Base-by-base conservation (phyloP, 176 grass and related monocot species). In the Cocos nucifera region DNA sequence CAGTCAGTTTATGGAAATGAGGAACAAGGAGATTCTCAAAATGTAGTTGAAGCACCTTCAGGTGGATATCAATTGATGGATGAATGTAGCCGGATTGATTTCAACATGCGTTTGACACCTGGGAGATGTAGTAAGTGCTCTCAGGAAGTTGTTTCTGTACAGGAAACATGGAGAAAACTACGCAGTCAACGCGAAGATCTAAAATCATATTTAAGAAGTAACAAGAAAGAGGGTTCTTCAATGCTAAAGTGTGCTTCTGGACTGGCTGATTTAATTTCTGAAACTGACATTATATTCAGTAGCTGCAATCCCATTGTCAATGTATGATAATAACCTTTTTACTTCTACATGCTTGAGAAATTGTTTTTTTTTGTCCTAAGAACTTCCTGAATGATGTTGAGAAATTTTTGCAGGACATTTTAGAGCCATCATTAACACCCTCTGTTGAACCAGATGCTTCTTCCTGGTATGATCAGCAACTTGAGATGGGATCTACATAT, bases 401-500 rank as follows among this genome's bases (percentile, higher is more conserved):
- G 61, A 75, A 79, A 71, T 79, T 51, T 82, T 54, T 83, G 58
- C 75, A 96, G 92, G 92, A 96, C 56, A 69, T 66, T 51, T 79
- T 85, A 69, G 81, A 82, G 70, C 78, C 84, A 66, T 80, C 56
- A 55, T 79, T 73, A 58, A 71, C 65, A 65, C 82, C 63, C 12
- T 69, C 27, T 56, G 60, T 58, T 64, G 91, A 90, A 61, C 78
- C 77, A 22, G 80, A 77, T 66, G 83, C 75, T 53, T 67, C 79
- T 56, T 82, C 83, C 20, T 89, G 83, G 78, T 87, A 85, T 30
- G 71, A 66, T 56, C 67, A 73, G 56, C 75, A 79, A 51, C 48
- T 87, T 73, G 78, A 90, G 68, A 96, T 96, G 56, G 92, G 78
- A 75, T 88, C 92, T 75, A 75, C 80, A 53, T 96, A 90, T 77